These are phyloP conservation scores for Inonotus obliquus DNA, from an alignment of 1,284 basidiomycete genomes.

Conservation along the genomic window DNA sequence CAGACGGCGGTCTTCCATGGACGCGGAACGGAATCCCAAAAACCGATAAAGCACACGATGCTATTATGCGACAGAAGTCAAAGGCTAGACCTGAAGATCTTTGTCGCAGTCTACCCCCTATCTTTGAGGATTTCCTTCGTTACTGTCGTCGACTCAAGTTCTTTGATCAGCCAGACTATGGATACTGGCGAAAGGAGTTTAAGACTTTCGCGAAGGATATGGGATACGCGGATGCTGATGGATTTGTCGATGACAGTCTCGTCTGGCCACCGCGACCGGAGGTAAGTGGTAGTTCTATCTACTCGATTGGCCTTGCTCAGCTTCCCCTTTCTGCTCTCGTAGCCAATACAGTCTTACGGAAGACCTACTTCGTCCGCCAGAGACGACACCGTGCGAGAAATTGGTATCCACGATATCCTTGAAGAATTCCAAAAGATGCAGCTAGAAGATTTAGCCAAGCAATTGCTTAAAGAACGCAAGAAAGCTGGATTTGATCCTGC, in stretches of 20 bases:
- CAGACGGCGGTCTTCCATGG: constrained; percentile 69
- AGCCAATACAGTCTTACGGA: background rate
- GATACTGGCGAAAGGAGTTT: constrained; percentile 56
- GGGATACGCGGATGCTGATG: constrained; percentile 36
- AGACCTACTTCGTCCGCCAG: background rate
- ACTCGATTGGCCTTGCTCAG: constrained; percentile 25
- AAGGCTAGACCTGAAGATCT: constrained; percentile 55
- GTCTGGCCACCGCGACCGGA: constrained; percentile 58
- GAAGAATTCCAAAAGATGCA: constrained; percentile 12
- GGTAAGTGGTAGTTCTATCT: constrained; percentile 39
- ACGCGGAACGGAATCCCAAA: constrained; percentile 72
- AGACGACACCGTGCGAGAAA: background rate
- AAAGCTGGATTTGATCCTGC: background rate
- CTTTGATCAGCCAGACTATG: constrained; percentile 61
- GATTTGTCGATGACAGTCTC: constrained; percentile 49
- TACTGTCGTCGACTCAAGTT: constrained; percentile 67
- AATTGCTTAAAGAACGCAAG: background rate
- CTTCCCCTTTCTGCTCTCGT: background rate
- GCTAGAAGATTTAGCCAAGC: background rate
- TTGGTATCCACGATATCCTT: constrained; percentile 9
- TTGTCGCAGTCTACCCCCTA: constrained; percentile 61
- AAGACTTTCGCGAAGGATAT: constrained; percentile 49
- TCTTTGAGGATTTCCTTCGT: constrained; percentile 69
- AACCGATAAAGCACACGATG: constrained; percentile 54
- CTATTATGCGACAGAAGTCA: constrained; percentile 57